Base-by-base conservation (phyloP, 306 rosid species). In the Abrus pulchellus region DNA sequence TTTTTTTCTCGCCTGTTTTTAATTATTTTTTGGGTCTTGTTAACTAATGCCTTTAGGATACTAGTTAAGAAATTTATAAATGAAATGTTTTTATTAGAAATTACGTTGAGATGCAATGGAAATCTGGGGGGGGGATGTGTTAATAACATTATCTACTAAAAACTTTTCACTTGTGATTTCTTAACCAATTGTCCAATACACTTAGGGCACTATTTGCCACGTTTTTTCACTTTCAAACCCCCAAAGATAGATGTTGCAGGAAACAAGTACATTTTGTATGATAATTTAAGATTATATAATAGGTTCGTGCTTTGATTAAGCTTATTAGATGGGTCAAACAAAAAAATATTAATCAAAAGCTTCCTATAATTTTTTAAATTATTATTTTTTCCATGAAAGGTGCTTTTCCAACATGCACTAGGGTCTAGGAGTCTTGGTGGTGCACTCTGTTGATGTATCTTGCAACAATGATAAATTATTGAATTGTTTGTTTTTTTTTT, bases 371-470 rank as follows among this genome's bases (percentile, higher is more conserved):
- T 10, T 67, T 20, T 53, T 9, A 7, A 71, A 14, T 71, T 3
- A 36, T 20, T 38, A 49, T 29, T 29, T 11, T 14, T 28, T 7
- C 48, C n/a, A 45, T 45, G 47, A 45, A 44, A 41, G 5, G 13
- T n/a, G 38, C 57, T 78, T 48, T 30, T 29, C 49, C 5, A 38
- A 12, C 27, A 29, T 71, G 54, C 54, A 49, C 29, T 43, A 20
- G 2, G 9, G 72, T n/a, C 36, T 68, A 28, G 36, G 32, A 74
- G 9, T 29, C 7, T 32, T 65, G 38, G 82, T 74, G 52, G 53
- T 67, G 44, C 53, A 77, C 64, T 81, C 64, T 47, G 68, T 62
- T 78, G 43, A 66, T 13, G 27, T 54, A 36, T 10, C 62, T 27
- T 55, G 77, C 11, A 4, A 64, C 34, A 7, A 53, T 43, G 47